Percentiles rank a stretch among this genome's conserved stretches.
Conservation (phyloP, 495 filamentous ascomycete genomes). For the Podospora comata region DNA sequence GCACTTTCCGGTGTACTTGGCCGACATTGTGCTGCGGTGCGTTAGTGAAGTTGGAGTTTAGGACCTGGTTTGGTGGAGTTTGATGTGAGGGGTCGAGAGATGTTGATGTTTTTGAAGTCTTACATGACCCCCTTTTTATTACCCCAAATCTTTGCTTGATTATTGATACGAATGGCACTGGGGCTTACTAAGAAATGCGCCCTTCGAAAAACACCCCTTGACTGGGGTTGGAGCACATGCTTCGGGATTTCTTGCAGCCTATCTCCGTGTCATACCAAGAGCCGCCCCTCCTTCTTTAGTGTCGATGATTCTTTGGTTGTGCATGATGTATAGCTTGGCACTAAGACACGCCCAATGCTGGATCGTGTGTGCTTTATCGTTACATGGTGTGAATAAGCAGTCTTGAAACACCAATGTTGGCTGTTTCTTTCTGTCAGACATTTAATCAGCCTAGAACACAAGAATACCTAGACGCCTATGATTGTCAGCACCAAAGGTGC, state of each 20-base stretch:
- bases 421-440: no score
- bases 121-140: background rate
- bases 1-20: conserved; percentile 5
- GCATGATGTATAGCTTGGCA: background rate
- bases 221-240: background rate
- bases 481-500: no score
- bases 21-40: background rate
- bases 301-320: background rate
- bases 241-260: background rate
- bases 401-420: no score
- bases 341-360: background rate
- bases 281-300: background rate
- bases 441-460: no score
- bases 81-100: background rate
- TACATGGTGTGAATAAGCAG: no score
- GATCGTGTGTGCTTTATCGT: no score
- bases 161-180: background rate
- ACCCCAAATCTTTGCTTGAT: no score
- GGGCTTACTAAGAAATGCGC: background rate
- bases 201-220: background rate
- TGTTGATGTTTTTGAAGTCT: background rate
- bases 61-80: background rate
- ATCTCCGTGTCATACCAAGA: background rate
- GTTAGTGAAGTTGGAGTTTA: background rate
- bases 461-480: no score